Percentiles rank a stretch among this genome's conserved stretches.
Conservation (phyloP, 2,329 filamentous ascomycete species). For the Monilinia fructigena region DNA sequence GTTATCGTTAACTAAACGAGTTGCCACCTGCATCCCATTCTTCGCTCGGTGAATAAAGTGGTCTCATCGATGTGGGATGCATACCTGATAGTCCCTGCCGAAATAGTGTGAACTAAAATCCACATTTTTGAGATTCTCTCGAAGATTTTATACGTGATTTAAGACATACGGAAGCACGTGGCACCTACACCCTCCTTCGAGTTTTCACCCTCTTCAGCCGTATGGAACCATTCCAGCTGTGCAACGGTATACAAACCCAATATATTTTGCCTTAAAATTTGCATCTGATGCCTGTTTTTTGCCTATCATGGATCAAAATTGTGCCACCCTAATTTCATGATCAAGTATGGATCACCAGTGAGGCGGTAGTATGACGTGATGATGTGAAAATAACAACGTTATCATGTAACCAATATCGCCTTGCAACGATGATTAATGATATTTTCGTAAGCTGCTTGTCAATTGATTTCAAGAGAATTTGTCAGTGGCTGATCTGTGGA, state of each 20-base stretch:
- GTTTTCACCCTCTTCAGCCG: neutral
- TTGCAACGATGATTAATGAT: neutral
- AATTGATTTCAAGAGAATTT: too few relatives aligned
- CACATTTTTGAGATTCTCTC: conserved; percentile 2
- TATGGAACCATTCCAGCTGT: neutral
- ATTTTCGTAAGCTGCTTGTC: neutral
- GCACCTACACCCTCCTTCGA: conserved; percentile 2
- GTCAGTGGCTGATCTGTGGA: too few relatives aligned
- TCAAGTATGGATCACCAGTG: neutral
- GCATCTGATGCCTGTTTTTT: neutral
- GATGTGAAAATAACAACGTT: neutral
- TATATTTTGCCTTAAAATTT: neutral
- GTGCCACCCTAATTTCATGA: neutral
- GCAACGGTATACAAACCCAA: neutral
- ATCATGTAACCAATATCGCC: neutral
- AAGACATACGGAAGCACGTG: conserved; percentile 21
- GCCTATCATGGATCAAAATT: neutral
- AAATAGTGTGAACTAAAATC: conserved; percentile 11
- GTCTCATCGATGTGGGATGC: neutral
- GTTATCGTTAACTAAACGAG: too few relatives aligned
- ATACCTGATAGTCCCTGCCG: neutral
- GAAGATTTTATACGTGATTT: conserved; percentile 6
- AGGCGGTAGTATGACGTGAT: neutral
- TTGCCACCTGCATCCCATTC: too few relatives aligned
- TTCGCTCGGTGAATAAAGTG: too few relatives aligned